Base-by-base conservation (phyloP, 2,329 filamentous ascomycete genomes). In the Botrytis porri region DNA sequence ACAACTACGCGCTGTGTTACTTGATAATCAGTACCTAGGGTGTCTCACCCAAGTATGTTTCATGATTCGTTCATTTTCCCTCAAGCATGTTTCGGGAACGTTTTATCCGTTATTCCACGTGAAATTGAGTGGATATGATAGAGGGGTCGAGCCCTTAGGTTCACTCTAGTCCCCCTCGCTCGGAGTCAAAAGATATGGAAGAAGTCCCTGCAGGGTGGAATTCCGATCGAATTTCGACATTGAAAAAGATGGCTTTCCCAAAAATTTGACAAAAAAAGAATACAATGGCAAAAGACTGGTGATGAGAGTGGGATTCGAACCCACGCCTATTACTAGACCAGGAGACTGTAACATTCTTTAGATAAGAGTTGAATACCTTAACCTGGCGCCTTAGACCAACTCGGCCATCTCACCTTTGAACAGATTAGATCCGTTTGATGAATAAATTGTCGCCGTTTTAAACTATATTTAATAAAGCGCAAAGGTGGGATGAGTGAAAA, bases 231-330 rank as follows among this genome's bases (percentile, higher is more conserved):
- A 22, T 32, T 45, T 32, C 29, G n/a, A 45, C 12, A 18, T 12
- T 18, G 4, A 12, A 25, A 18, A 41, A 25, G 7, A 4, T 8
- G 3, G 6, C 7, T 18, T 12, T 63, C 9, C 1, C n/a, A 32
- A 22, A 64, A 9, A 12, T 45, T 2, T 1, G 3, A 1, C 9
- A 64, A 54, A 29, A 64, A 25, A 35, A n/a, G 1, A 14, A 18
- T 6, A 4, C 9, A 51, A 51, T n/a, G n/a, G 25, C 12, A 54
- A 37, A 67, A 54, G 3, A 0, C 2, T 14, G 10, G 0, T 80
- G 79, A 81, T 79, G 78, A 80, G 79, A 80, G 79, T 81, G 80
- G 80, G 80, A 82, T 80, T 81, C 79, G 81, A 82, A 82, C 81
- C 80, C 81, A 81, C 80, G 81, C 81, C 79, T 70, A 60, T 70